A percentile compares a stretch with the other conserved stretches of the same genome.
phyloP scores from a whole-genome alignment of 163 green algal species.

The Picocystis sp. region DNA sequence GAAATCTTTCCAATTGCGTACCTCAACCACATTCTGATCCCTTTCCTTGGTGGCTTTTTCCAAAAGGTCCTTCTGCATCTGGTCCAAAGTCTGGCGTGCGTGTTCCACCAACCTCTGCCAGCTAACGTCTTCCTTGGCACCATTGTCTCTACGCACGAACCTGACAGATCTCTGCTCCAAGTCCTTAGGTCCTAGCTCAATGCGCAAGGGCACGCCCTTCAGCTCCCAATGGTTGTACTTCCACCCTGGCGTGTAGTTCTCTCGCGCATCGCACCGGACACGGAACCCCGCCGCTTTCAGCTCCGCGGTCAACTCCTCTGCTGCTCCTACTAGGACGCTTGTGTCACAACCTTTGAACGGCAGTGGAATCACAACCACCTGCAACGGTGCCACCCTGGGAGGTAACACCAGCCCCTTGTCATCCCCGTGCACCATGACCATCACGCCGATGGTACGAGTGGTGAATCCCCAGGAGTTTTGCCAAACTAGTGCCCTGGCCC shows the following conservation, averaged over 20 bases:
- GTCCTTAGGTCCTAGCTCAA: slow-evolving; percentile 87
- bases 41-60: slow-evolving; percentile 28
- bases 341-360: slow-evolving; percentile 30
- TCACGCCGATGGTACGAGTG: slow-evolving; percentile 89
- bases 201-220: slow-evolving; percentile 81
- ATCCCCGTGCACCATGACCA: slow-evolving; percentile 95
- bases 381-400: slow-evolving; percentile 61
- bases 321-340: slow-evolving; percentile 10
- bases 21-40: slow-evolving; percentile 43
- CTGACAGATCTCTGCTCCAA: slow-evolving; percentile 43
- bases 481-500: slow-evolving; percentile 54
- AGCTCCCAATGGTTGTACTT: slow-evolving; percentile 99
- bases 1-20: slow-evolving; percentile 82
- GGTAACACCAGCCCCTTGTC: slow-evolving; percentile 93
- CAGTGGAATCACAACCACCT: slow-evolving; percentile 86
- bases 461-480: slow-evolving; percentile 96
- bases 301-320: slow-evolving; percentile 8
- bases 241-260: slow-evolving; percentile 96
- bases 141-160: background rate
- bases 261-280: slow-evolving; percentile 51
- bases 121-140: slow-evolving; percentile 60
- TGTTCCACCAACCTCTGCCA: slow-evolving; percentile 50
- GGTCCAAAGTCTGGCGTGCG: slow-evolving; percentile 55
- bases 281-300: slow-evolving; percentile 46
- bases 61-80: slow-evolving; percentile 79